Conservation (phyloP, 1,284 basidiomycete genomes). For the Ustilago cynodontis region DNA sequence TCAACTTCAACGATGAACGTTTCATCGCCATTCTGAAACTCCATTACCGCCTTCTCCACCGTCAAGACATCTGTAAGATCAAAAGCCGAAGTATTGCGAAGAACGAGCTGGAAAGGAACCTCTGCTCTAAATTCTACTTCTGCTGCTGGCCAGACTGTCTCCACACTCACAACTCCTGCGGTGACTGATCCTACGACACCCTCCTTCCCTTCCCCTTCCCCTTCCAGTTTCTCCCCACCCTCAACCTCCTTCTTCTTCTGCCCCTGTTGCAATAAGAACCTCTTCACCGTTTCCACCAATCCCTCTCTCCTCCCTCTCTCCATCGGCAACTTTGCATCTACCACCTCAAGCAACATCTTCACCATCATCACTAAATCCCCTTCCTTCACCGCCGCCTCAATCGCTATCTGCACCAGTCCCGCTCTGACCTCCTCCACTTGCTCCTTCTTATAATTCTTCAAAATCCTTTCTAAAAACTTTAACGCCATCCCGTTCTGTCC, state of each 20-base stretch:
- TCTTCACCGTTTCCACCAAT: slow-evolving; percentile 18
- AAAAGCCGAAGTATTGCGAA: slow-evolving; percentile 17
- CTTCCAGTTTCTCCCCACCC: background rate
- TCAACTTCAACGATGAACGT: slow-evolving; percentile 2
- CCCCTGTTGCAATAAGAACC: slow-evolving; percentile 6
- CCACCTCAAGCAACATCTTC: slow-evolving; percentile 23
- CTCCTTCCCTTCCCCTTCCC: background rate
- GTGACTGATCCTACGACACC: background rate
- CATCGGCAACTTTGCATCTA: slow-evolving; percentile 15
- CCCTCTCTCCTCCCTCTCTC: slow-evolving; percentile 2
- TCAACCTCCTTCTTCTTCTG: background rate
- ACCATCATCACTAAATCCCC: slow-evolving; percentile 26
- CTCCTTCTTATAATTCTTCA: slow-evolving; percentile 51
- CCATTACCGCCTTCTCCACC: slow-evolving; percentile 2
- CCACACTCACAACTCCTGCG: slow-evolving; percentile 6
- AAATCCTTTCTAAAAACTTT: slow-evolving; percentile 59
- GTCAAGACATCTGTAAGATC: slow-evolving; percentile 12
- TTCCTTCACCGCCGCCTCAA: slow-evolving; percentile 22
- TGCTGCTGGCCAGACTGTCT: slow-evolving; percentile 18
- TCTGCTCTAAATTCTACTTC: slow-evolving; percentile 19
- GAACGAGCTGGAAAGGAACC: slow-evolving; percentile 24
- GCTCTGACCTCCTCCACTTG: slow-evolving; percentile 21
- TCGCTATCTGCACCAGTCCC: slow-evolving; percentile 31
- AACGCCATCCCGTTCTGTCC: slow-evolving; percentile 54
- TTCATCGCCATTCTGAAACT: slow-evolving; percentile 13